Evolutionary conservation across 768 basidiomycete species (phyloP).

Genomic region (Boletus sp.): DNA sequence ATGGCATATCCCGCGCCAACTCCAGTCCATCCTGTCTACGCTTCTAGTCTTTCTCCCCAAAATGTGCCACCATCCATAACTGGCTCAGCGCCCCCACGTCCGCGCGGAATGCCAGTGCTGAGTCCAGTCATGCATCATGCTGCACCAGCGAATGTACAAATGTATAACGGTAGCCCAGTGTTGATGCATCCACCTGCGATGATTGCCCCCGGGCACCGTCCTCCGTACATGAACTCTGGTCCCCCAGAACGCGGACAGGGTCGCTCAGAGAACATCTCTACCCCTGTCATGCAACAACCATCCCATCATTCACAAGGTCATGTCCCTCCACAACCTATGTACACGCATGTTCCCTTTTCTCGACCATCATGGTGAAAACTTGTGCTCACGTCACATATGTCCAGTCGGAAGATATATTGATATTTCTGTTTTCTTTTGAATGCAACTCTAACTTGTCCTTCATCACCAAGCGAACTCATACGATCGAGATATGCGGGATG

Average conservation of each 20-base stretch:
- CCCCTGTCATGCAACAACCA: constrained; percentile 40
- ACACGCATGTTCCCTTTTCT: constrained; percentile 28
- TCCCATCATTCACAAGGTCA: constrained; percentile 27
- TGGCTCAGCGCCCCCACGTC: constrained; percentile 37
- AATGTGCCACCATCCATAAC: constrained; percentile 30
- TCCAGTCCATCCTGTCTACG: constrained; percentile 47
- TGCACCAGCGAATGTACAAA: constrained; percentile 40
- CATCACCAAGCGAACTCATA: background rate
- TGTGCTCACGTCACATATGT: constrained; percentile 19
- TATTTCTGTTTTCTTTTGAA: constrained; percentile 28
- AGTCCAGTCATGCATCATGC: constrained; percentile 72
- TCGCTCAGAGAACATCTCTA: constrained; percentile 46
- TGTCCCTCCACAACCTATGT: constrained; percentile 29
- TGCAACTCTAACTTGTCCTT: constrained; percentile 20
- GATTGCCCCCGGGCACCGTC: constrained; percentile 32
- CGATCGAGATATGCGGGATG: background rate
- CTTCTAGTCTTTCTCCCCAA: constrained; percentile 40
- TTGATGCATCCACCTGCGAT: constrained; percentile 56
- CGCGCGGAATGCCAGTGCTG: constrained; percentile 58
- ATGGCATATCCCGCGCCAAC: constrained; percentile 63
- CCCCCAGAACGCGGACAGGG: constrained; percentile 48
- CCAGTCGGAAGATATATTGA: constrained; percentile 32
- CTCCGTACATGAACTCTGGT: constrained; percentile 46
- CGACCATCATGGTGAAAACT: constrained; percentile 32
- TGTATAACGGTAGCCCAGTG: constrained; percentile 70